phyloP scores from a whole-genome alignment of 2,329 filamentous ascomycete genomes.

The Alternaria hordeiaustralica region DNA sequence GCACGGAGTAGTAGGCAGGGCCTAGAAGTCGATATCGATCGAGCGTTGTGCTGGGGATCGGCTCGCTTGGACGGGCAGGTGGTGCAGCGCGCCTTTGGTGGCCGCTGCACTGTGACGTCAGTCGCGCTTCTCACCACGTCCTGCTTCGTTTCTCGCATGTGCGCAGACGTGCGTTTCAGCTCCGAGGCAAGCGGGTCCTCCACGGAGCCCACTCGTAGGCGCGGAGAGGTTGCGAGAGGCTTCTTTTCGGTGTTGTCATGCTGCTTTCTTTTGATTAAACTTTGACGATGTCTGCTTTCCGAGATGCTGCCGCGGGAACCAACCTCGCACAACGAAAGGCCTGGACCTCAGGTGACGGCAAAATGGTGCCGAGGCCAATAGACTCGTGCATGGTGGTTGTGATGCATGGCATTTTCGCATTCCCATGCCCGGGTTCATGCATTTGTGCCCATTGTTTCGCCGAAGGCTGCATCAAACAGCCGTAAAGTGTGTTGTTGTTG shows the following conservation, averaged over 20 bases:
- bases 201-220: neutral
- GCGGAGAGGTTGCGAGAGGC: neutral
- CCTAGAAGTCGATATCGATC: conserved; percentile 14
- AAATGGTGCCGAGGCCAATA: neutral
- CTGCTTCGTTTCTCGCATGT: neutral
- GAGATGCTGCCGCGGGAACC: neutral
- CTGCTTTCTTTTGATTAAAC: neutral
- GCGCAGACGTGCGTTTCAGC: neutral
- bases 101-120: conserved; percentile 23
- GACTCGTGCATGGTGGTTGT: neutral
- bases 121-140: conserved; percentile 1
- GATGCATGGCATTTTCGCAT: neutral
- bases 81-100: conserved; percentile 13
- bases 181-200: neutral
- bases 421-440: neutral
- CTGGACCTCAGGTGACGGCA: neutral
- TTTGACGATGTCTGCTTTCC: neutral
- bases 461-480: neutral
- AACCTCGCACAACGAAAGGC: neutral
- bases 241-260: neutral
- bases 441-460: neutral
- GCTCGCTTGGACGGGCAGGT: neutral
- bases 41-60: conserved; percentile 17
- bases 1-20: neutral
- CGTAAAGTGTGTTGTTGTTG: neutral